phyloP scores from a whole-genome alignment of 2,329 filamentous ascomycete species.

The Botrytis squamosa region DNA sequence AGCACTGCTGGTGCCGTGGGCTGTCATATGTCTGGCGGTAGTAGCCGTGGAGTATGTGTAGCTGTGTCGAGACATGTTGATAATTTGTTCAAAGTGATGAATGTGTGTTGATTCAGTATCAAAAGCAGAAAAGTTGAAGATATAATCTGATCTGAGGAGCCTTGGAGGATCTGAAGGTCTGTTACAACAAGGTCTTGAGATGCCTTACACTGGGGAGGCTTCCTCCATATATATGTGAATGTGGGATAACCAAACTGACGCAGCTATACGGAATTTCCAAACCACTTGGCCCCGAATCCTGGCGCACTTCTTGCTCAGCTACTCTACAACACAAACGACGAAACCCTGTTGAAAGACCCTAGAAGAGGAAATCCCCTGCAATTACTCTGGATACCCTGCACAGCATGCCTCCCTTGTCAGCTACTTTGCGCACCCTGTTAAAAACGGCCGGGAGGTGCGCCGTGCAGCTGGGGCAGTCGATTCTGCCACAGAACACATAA shows the following conservation, averaged over 20 bases:
- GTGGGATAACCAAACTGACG: slow-evolving; percentile 30
- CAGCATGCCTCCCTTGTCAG: slow-evolving; percentile 21
- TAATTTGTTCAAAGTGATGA: slow-evolving; percentile 18
- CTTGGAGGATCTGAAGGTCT: slow-evolving; percentile 24
- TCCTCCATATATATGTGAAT: slow-evolving; percentile 36
- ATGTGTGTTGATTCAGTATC: slow-evolving; percentile 22
- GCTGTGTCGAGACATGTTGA: slow-evolving; percentile 38
- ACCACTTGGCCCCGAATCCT: slow-evolving; percentile 30
- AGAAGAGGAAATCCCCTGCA: slow-evolving; percentile 9
- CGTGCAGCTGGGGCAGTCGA: slow-evolving; percentile 21
- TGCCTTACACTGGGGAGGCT: slow-evolving; percentile 30
- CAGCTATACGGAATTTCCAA: slow-evolving; percentile 32
- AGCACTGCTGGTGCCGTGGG: slow-evolving; percentile 83
- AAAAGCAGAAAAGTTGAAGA: slow-evolving; percentile 20
- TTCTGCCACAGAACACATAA: slow-evolving; percentile 18
- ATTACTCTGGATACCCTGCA: slow-evolving; percentile 17
- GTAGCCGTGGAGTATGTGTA: slow-evolving; percentile 38
- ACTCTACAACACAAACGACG: slow-evolving; percentile 27
- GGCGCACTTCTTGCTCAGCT: slow-evolving; percentile 29
- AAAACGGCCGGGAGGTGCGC: slow-evolving; percentile 23
- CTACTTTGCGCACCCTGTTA: slow-evolving; percentile 19
- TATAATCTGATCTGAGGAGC: neutral
- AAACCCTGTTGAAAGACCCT: slow-evolving; percentile 21
- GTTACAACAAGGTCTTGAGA: slow-evolving; percentile 27
- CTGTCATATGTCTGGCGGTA: slow-evolving; percentile 60